These are phyloP conservation scores for Venturia aucupariae DNA, from an alignment of 2,329 filamentous ascomycete species.

Conservation along the genomic window DNA sequence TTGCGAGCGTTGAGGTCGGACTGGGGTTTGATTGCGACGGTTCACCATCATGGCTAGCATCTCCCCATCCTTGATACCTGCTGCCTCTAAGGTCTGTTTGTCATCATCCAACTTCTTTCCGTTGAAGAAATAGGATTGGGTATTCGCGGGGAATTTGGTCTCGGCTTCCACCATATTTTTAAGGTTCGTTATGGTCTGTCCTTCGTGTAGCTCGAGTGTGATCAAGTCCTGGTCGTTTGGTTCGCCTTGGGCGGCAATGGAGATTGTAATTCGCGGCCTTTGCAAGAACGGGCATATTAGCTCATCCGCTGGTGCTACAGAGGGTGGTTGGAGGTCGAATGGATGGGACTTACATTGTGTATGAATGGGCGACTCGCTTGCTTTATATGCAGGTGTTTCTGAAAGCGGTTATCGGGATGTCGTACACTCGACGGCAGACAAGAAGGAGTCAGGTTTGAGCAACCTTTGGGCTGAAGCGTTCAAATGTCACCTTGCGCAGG, in stretches of 20 bases:
- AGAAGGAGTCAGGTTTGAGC: background rate
- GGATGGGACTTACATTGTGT: conserved; percentile 13
- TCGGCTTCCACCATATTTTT: conserved; percentile 85
- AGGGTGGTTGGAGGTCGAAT: background rate
- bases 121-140: conserved; percentile 85
- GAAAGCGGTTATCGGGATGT: conserved; percentile 11
- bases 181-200: conserved; percentile 75
- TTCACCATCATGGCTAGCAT: conserved; percentile 80
- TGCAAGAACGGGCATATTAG: conserved; percentile 9
- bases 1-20: conserved; percentile 17
- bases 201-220: conserved; percentile 69
- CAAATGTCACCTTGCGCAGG: conserved; percentile 11
- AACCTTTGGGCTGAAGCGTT: background rate
- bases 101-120: conserved; percentile 64
- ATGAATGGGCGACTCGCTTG: background rate
- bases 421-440: conserved; percentile 11
- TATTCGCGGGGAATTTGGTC: conserved; percentile 58
- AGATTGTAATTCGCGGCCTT: conserved; percentile 78
- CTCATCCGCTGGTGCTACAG: background rate
- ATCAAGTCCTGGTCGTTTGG: conserved; percentile 63
- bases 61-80: conserved; percentile 77
- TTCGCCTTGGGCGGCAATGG: conserved; percentile 66
- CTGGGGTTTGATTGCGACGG: conserved; percentile 1
- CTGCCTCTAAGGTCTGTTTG: conserved; percentile 68
- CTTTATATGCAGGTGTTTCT: conserved; percentile 17